Base-by-base conservation (phyloP, 495 filamentous ascomycete genomes). In the Aspergillus bertholletiae region DNA sequence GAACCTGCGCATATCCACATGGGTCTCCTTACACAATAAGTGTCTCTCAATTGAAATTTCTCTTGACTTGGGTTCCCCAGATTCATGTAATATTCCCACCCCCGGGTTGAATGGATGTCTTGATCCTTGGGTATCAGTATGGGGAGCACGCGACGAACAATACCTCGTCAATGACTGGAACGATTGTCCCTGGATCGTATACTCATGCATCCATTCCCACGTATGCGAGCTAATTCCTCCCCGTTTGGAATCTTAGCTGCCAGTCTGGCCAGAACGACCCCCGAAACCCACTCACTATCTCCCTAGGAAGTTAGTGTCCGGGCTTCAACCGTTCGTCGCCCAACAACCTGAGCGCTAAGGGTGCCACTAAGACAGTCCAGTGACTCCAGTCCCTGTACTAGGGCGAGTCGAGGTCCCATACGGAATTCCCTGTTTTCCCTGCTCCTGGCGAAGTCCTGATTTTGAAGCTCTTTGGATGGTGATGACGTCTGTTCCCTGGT, bases 281-380 rank as follows among this genome's bases (percentile, higher is more conserved):
- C 48, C 40, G 45, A 47, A 56, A 51, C 41, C 54, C 47, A 51
- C 54, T 44, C 27, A 20, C 20, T 20, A 17, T 45, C 54, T 44
- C 24, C 35, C 32, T 20, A 26, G 30, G 23, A 26, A 26, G 49
- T 51, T 51, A 51, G 49, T 41, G 32, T 28, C 49, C 53, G 30
- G 53, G 34, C 39, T 37, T 51, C 47, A 51, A 50, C 47, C 54
- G 54, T 56, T 51, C 40, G 43, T 51, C 48, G 54, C 53, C 49
- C 45, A 53, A 53, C 57, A 44, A 35, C 51, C 53, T 18, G 40
- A 50, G 49, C 48, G 52, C 52, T 53, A 54, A 53, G 46, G 49
- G 43, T 21, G 50, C 49, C 53, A 46, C 58, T 56, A 57, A 47
- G 24, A 28, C 44, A 28, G 54, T 51, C 24, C 32, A 55, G 57